Base-by-base conservation (phyloP, 495 filamentous ascomycete genomes). In the Talaromyces trachyspermus region DNA sequence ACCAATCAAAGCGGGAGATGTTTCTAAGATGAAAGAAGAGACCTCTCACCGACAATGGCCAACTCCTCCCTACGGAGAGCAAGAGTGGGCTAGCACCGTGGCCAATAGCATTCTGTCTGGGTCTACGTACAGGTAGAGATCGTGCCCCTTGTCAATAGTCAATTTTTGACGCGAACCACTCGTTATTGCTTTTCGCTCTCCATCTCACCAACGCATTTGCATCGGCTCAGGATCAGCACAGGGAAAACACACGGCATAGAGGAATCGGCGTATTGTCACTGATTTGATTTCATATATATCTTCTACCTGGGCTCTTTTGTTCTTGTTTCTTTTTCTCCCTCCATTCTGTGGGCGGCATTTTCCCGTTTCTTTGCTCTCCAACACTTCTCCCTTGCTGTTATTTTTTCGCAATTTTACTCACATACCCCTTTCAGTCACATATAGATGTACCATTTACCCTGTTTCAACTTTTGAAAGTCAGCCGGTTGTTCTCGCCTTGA, bases 21-120 rank as follows among this genome's bases (percentile, higher is more conserved):
- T 76, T 22, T 83, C 83, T 37, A 75, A 79, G 48, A 66, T 77
- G 22, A 72, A 81, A 50, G 63, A 74, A 22, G 58, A 71, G 11
- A 74, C 59, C 33, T 59, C 63, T 1, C 74, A 76, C 49, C 77
- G 85, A 36, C 88, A 90, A 63, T 95, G 88, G 86, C 90, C 90
- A 20, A 97, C 92, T n/a, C 94, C 94, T 30, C 92, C 92, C 22
- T 94, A 95, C 55, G 83, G 85, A 46, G 90, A 94, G 57, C 79
- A 81, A 49, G 92, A 90, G 61, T 95, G 86, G 89, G 86, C 81
- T 23, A 80, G 82, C n/a, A 80, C 88, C 33, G 81, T 85, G 15
- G 74, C 85, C 19, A 81, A 84, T 4, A 86, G 83, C 66, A 85
- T 88, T 43, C 86, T 86, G 63, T 81, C 79, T 32, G 79, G 80